Conservation (phyloP, 768 basidiomycete genomes). For the Cyclocybe cylindracea region DNA sequence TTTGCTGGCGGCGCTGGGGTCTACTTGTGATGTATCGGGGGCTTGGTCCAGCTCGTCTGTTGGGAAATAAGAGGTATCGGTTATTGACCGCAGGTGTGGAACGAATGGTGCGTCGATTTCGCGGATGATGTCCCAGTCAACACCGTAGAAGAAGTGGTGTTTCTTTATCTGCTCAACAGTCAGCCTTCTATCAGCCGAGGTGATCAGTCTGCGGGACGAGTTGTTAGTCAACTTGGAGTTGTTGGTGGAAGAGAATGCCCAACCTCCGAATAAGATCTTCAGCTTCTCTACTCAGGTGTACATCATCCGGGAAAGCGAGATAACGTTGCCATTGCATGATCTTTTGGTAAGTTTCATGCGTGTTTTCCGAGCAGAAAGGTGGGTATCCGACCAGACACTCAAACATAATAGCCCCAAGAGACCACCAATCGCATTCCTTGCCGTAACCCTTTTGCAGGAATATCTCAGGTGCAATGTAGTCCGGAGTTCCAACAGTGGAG, state of each 20-base stretch:
- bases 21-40: constrained; percentile 43
- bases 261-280: constrained; percentile 88
- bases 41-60: constrained; percentile 90
- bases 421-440: constrained; percentile 99
- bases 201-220: constrained; percentile 63
- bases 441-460: constrained; percentile 97
- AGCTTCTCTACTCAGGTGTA: constrained; percentile 87
- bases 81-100: constrained; percentile 90
- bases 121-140: constrained; percentile 89
- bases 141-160: constrained; percentile 94
- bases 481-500: constrained; percentile 96
- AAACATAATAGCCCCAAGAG: constrained; percentile 97
- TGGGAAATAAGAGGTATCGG: constrained; percentile 98
- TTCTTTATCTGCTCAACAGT: constrained; percentile 85
- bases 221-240: neutral
- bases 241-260: constrained; percentile 16
- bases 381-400: constrained; percentile 97
- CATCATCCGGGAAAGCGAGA: constrained; percentile 90
- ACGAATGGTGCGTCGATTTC: constrained; percentile 94
- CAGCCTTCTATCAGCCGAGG: constrained; percentile 77
- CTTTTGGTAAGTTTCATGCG: constrained; percentile 97
- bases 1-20: constrained; percentile 45
- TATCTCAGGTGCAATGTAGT: constrained; percentile 96
- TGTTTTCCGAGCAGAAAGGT: constrained; percentile 92
- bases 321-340: constrained; percentile 93